phyloP scores from a whole-genome alignment of 2,329 filamentous ascomycete genomes.

The Exserohilum rostratum region DNA sequence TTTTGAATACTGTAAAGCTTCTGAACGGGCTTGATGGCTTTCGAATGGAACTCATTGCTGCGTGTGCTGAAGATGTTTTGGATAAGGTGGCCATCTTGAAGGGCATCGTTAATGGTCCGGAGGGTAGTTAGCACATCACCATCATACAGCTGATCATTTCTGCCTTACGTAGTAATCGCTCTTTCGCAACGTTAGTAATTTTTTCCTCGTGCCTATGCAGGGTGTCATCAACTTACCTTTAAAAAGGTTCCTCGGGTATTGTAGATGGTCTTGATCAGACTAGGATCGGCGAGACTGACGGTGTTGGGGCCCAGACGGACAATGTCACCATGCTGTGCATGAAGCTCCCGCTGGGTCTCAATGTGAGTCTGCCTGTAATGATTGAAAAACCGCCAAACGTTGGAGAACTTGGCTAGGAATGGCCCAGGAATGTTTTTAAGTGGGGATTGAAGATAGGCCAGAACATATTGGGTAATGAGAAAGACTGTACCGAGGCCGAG shows the following conservation, averaged over 20 bases:
- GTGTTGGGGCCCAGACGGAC: conserved; percentile 40
- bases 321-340: conserved; percentile 36
- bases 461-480: conserved; percentile 25
- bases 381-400: conserved; percentile 40
- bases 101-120: conserved; percentile 37
- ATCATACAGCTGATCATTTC: neutral
- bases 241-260: conserved; percentile 40
- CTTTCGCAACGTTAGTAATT: conserved; percentile 14
- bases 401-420: conserved; percentile 40
- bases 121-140: neutral
- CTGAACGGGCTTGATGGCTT: conserved; percentile 34
- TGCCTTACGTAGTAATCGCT: conserved; percentile 36
- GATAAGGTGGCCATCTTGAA: conserved; percentile 38
- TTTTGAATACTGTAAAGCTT: conserved; percentile 38
- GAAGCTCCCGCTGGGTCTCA: conserved; percentile 38
- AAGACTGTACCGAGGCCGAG: conserved; percentile 20
- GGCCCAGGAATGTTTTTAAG: conserved; percentile 43
- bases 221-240: conserved; percentile 25
- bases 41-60: conserved; percentile 38
- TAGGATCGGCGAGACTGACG: conserved; percentile 37
- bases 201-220: neutral
- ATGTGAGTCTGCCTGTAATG: conserved; percentile 39
- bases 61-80: conserved; percentile 43
- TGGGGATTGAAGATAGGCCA: conserved; percentile 36
- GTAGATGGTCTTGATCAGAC: conserved; percentile 43